Base-by-base conservation (phyloP, 2,329 filamentous ascomycete species). In the Apiospora pterosperma region DNA sequence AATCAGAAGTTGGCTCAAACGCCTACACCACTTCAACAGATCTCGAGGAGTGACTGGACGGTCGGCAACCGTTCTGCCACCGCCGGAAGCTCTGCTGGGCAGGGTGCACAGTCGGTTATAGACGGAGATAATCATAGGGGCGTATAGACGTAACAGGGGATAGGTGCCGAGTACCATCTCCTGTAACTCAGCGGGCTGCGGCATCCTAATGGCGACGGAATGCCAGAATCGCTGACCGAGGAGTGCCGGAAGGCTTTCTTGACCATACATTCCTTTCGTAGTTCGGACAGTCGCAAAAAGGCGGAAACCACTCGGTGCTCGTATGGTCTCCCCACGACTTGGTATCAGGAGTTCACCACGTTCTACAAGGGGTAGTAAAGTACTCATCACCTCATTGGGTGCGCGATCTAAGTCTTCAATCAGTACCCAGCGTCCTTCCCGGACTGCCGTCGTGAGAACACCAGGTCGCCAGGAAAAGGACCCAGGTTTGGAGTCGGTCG, bases 371-470 rank as follows among this genome's bases (percentile, higher is more conserved):
- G 96, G 96, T 31, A 99, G 83, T 34, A 99, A 85, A 16, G 94
- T 93, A 75, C 95, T 97, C 76, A 99, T 89, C 59, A 99, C 92
- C 77, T 99, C 96, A 69, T 92, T 95, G 5, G 96, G 96, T 12
- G 96, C 96, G 67, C 95, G 89, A 75, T 99, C 94, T 44, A 99
- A 84, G 76, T 99, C 96, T 77, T 99, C 96, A 65, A 99, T 96
- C 69, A 99, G 83, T 7, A 99, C 92, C 96, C 96, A 99, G 73
- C 95, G 87, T 19, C 96, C 96, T 81, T 99, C 95, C 73, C 87
- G 90, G 3, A 98, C 93, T 39, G 96, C 96, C 36, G 93, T 97
- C 0, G 96, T 97, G 70, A 99, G 81, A 23, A 98, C 92, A 78
- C 96, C 96, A 3, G 96, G 88, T 66, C 92, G 88, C 96, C 96